phyloP scores from a whole-genome alignment of 140 eudicot species.

The Ambrosia hybrid region DNA sequence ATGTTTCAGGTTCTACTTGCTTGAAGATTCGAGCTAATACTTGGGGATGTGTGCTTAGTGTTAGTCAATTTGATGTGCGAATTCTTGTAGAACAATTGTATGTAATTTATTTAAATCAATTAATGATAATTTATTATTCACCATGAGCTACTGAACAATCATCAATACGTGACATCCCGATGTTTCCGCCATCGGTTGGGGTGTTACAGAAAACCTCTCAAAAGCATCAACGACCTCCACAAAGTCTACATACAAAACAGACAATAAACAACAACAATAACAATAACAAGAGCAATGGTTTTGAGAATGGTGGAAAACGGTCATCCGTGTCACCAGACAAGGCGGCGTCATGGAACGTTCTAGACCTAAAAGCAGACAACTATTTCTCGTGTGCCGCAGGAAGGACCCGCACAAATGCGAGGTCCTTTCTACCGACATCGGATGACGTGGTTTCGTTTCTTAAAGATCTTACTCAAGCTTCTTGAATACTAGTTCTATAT shows the following conservation, averaged over 20 bases:
- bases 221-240: constrained; percentile 35
- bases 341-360: constrained; percentile 65
- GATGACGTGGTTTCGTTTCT: constrained; percentile 81
- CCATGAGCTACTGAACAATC: too few species aligned
- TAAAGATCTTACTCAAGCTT: constrained; percentile 27
- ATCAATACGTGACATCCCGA: too few species aligned
- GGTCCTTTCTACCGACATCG: constrained; percentile 60
- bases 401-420: constrained; percentile 74
- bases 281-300: constrained; percentile 32
- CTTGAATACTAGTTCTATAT: neutral
- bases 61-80: too few species aligned
- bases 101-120: too few species aligned
- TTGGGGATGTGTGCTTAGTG: too few species aligned
- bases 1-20: too few species aligned
- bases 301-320: constrained; percentile 34
- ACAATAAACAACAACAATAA: constrained; percentile 6
- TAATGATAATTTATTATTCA: too few species aligned
- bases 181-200: too few species aligned
- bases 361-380: constrained; percentile 79
- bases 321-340: constrained; percentile 41
- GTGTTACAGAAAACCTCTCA: constrained; percentile 42
- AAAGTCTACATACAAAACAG: constrained; percentile 21
- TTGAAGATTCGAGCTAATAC: too few species aligned
- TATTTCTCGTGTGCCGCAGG: constrained; percentile 93
- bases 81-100: too few species aligned